Conservation (phyloP, 2,329 filamentous ascomycete genomes). For the Metarhizium album region DNA sequence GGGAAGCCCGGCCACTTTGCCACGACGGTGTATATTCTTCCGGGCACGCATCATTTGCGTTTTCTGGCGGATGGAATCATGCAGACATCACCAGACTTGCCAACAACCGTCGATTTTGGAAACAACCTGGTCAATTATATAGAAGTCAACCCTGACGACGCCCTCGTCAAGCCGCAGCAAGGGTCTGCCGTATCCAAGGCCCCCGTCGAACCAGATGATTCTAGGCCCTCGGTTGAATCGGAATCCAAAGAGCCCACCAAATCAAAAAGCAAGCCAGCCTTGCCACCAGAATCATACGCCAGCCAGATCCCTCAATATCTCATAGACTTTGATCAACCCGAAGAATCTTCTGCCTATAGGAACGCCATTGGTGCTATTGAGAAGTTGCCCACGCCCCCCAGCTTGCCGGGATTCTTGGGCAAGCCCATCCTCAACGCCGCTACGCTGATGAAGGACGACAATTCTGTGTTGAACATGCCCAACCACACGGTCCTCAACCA, state of each 20-base stretch:
- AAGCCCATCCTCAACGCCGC: conserved; percentile 91
- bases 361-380: conserved; percentile 65
- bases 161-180: conserved; percentile 28
- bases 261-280: conserved; percentile 44
- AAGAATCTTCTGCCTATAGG: conserved; percentile 65
- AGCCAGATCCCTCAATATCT: conserved; percentile 74
- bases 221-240: conserved; percentile 4
- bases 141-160: conserved; percentile 73
- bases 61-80: conserved; percentile 93
- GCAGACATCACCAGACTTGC: conserved; percentile 75
- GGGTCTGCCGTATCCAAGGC: conserved; percentile 9
- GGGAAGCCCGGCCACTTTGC: conserved; percentile 56
- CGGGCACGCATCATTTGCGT: conserved; percentile 92
- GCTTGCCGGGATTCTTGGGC: conserved; percentile 78
- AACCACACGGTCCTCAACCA: conserved; percentile 97
- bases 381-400: conserved; percentile 73
- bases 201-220: conserved; percentile 4
- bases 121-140: conserved; percentile 99
- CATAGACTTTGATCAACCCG: conserved; percentile 73
- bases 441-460: conserved; percentile 93
- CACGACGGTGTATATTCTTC: conserved; percentile 70
- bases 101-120: conserved; percentile 93
- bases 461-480: conserved; percentile 90
- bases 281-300: conserved; percentile 52
- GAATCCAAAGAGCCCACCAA: conserved; percentile 31